Percentiles rank a stretch among this genome's conserved stretches.
phyloP scores from a whole-genome alignment of 2,329 filamentous ascomycete genomes.

The Calonectria pauciramosa region DNA sequence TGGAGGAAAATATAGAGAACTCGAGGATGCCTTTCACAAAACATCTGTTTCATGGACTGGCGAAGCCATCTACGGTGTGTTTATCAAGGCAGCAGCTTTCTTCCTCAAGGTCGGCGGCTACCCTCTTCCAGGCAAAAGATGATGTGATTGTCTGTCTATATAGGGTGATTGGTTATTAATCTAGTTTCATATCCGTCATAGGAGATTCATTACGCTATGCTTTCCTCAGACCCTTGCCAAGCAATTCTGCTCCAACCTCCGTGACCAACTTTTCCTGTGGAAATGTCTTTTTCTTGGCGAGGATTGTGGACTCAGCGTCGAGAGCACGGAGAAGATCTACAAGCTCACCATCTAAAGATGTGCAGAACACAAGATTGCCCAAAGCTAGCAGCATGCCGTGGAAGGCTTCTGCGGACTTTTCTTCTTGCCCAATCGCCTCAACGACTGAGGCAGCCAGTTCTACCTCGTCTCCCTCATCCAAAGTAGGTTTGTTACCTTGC shows the following conservation, averaged over 20 bases:
- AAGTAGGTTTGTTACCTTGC: conserved; percentile 66
- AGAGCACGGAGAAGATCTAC: conserved; percentile 83
- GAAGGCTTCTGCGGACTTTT: conserved; percentile 76
- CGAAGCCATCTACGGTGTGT: conserved; percentile 7
- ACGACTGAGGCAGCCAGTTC: conserved; percentile 86
- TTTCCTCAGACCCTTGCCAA: conserved; percentile 64
- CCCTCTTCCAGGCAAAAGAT: conserved; percentile 13
- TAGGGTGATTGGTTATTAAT: not conserved
- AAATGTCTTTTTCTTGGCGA: conserved; percentile 69
- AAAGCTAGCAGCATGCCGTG: conserved; percentile 83
- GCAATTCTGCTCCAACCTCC: conserved; percentile 66
- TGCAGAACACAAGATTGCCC: conserved; percentile 81
- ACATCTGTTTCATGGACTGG: conserved; percentile 14
- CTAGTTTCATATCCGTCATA: not conserved
- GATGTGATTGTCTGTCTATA: not conserved
- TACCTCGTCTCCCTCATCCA: conserved; percentile 80
- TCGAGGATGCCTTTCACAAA: conserved; percentile 9
- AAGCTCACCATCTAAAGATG: conserved; percentile 79
- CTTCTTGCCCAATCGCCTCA: conserved; percentile 76
- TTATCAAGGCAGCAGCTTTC: conserved; percentile 16
- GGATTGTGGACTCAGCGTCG: conserved; percentile 77
- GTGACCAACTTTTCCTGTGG: conserved; percentile 69
- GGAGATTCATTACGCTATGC: conserved; percentile 33
- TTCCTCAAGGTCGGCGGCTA: conserved; percentile 24
- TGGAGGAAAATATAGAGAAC: conserved; percentile 16